Percentiles rank a stretch among this genome's conserved stretches.
Conservation (phyloP, 352 stramenopile species). For the Plasmopara viticola region DNA sequence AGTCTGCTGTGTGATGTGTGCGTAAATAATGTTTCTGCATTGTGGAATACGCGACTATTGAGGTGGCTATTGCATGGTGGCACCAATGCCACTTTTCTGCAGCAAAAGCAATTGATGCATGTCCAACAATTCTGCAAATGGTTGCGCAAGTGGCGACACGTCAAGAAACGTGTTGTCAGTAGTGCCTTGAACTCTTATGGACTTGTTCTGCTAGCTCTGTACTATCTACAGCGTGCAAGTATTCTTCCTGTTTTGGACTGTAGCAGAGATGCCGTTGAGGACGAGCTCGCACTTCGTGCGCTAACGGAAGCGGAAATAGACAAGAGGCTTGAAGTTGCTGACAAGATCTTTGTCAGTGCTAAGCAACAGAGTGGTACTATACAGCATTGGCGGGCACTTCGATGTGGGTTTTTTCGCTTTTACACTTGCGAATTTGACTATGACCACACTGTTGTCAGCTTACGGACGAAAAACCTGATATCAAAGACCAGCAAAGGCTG, state of each 20-base stretch:
- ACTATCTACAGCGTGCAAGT: conserved; percentile 53
- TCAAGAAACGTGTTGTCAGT: conserved; percentile 27
- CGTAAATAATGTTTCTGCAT: conserved; percentile 72
- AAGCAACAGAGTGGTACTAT: conserved; percentile 1
- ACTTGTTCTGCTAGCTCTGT: conserved; percentile 54
- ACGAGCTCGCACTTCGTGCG: conserved; percentile 10
- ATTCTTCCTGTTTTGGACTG: conserved; percentile 49
- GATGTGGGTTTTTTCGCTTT: conserved; percentile 67
- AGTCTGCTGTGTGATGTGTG: conserved; percentile 59
- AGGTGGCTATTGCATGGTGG: conserved; percentile 23
- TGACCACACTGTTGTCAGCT: conserved; percentile 47
- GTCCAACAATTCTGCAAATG: conserved; percentile 35
- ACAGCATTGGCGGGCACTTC: conserved; percentile 28
- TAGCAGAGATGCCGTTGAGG: conserved; percentile 16
- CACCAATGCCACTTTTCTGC: not conserved
- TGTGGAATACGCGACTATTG: conserved; percentile 77
- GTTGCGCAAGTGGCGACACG: conserved; percentile 49
- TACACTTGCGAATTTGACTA: conserved; percentile 72
- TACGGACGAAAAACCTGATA: conserved; percentile 29
- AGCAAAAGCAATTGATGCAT: conserved; percentile 11
- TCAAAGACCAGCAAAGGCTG: conserved; percentile 46
- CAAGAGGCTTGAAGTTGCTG: conserved; percentile 8
- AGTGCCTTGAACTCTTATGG: conserved; percentile 61
- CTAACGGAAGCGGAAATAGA: conserved; percentile 23
- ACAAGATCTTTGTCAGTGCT: conserved; percentile 16